These are phyloP conservation scores for Alnus glutinosa DNA, from an alignment of 306 rosid genomes.

Conservation along the genomic window DNA sequence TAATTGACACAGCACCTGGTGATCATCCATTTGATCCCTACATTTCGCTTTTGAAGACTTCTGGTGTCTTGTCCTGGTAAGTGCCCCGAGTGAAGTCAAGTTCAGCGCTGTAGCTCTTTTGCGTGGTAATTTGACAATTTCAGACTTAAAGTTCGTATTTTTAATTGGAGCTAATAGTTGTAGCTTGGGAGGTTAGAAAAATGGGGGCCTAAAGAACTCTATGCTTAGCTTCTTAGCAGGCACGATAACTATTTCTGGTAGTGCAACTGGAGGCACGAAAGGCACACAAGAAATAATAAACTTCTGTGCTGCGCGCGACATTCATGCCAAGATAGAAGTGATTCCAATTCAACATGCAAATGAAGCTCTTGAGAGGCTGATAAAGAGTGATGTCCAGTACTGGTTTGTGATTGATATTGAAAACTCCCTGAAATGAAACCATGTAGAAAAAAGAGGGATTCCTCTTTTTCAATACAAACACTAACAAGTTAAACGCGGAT, in stretches of 20 bases:
- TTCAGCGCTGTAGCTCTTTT: conserved; percentile 59
- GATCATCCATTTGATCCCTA: conserved; percentile 83
- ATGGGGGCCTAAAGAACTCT: background rate
- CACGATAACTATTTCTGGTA: conserved; percentile 61
- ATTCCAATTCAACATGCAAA: conserved; percentile 71
- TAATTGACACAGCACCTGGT: conserved; percentile 84
- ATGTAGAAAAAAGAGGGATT: conserved; percentile 3
- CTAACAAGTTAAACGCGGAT: background rate
- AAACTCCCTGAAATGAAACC: conserved; percentile 52
- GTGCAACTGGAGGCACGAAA: conserved; percentile 61
- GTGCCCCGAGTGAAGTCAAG: conserved; percentile 78
- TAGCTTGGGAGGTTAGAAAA: conserved; percentile 1
- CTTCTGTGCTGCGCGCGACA: conserved; percentile 63
- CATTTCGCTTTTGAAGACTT: conserved; percentile 63
- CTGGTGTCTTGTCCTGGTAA: conserved; percentile 64
- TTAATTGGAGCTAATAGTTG: background rate
- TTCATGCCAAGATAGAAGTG: conserved; percentile 72
- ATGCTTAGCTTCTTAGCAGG: conserved; percentile 47
- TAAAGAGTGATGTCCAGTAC: conserved; percentile 68
- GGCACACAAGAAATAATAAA: conserved; percentile 71
- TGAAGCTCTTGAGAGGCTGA: conserved; percentile 85
- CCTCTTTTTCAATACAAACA: background rate
- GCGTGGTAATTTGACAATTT: conserved; percentile 45
- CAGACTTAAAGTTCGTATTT: background rate
- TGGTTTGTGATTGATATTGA: conserved; percentile 84